Percentiles rank a stretch among this genome's conserved stretches.
phyloP scores from a whole-genome alignment of 2,329 filamentous ascomycete species.

The Pseudogymnoascus sp. region DNA sequence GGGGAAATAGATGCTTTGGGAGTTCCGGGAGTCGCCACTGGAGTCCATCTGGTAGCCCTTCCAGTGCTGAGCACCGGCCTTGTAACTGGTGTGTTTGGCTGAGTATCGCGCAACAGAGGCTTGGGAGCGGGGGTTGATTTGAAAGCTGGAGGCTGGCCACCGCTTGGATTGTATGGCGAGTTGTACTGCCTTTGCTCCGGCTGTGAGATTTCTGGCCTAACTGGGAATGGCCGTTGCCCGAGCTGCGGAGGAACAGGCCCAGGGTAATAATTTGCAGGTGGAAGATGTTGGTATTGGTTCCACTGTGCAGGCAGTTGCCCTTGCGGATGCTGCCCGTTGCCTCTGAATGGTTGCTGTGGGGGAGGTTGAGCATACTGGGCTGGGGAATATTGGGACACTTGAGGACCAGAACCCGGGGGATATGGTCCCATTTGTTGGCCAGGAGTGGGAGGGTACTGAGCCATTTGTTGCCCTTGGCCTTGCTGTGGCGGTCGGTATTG shows the following conservation, averaged over 20 bases:
- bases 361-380: slow-evolving; percentile 3
- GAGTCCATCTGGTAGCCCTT: slow-evolving; percentile 49
- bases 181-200: slow-evolving; percentile 25
- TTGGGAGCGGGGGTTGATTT: slow-evolving; percentile 13
- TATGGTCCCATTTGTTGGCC: background rate
- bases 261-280: slow-evolving; percentile 18
- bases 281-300: slow-evolving; percentile 11
- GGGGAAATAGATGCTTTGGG: slow-evolving; percentile 37
- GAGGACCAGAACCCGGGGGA: background rate
- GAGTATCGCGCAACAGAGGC: slow-evolving; percentile 12
- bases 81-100: slow-evolving; percentile 23
- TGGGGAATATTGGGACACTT: background rate
- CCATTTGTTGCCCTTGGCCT: slow-evolving; percentile 21
- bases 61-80: slow-evolving; percentile 20
- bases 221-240: slow-evolving; percentile 6
- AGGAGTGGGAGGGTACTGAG: slow-evolving; percentile 2
- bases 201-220: slow-evolving; percentile 16
- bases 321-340: slow-evolving; percentile 10
- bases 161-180: slow-evolving; percentile 26
- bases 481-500: slow-evolving; percentile 23
- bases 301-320: slow-evolving; percentile 14
- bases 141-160: slow-evolving; percentile 17
- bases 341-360: background rate
- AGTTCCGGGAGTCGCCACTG: slow-evolving; percentile 49
- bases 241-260: slow-evolving; percentile 17